phyloP scores from a whole-genome alignment of 1,284 basidiomycete species.

The Boletus mariae region DNA sequence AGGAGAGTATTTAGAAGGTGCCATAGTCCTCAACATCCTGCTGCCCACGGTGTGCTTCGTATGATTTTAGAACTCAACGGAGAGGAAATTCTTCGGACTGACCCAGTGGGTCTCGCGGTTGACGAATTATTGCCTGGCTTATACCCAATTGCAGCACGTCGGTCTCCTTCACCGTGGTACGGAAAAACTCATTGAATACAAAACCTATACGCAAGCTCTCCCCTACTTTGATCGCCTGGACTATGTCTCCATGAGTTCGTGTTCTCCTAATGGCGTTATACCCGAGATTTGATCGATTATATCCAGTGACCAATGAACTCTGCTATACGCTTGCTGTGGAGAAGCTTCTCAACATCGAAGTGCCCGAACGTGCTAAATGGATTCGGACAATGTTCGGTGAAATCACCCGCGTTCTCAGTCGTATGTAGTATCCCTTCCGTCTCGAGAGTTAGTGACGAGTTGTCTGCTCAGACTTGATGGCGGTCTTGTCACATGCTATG shows the following conservation, averaged over 20 bases:
- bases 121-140: not conserved
- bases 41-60: slow-evolving; percentile 96
- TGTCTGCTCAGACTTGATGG: slow-evolving; percentile 79
- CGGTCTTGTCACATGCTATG: slow-evolving; percentile 92
- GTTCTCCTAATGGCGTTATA: not conserved
- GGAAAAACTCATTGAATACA: slow-evolving; percentile 99
- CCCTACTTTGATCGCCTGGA: slow-evolving; percentile 99
- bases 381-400: slow-evolving; percentile 97
- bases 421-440: slow-evolving; percentile 40
- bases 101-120: slow-evolving; percentile 59
- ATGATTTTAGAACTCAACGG: slow-evolving; percentile 98
- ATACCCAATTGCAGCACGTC: slow-evolving; percentile 64
- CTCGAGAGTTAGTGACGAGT: not conserved
- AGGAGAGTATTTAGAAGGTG: not conserved
- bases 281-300: not conserved
- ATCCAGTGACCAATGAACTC: slow-evolving; percentile 90
- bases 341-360: slow-evolving; percentile 97
- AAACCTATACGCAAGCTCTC: slow-evolving; percentile 97
- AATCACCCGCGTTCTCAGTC: slow-evolving; percentile 95
- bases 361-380: slow-evolving; percentile 99
- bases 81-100: slow-evolving; percentile 88
- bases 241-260: slow-evolving; percentile 97
- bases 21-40: slow-evolving; percentile 90
- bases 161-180: slow-evolving; percentile 96
- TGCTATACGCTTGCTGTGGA: slow-evolving; percentile 98